Percentiles rank a stretch among this genome's conserved stretches.
These are phyloP conservation scores for Botrytis galanthina DNA, from an alignment of 2,329 filamentous ascomycete genomes.

Conservation along the genomic window DNA sequence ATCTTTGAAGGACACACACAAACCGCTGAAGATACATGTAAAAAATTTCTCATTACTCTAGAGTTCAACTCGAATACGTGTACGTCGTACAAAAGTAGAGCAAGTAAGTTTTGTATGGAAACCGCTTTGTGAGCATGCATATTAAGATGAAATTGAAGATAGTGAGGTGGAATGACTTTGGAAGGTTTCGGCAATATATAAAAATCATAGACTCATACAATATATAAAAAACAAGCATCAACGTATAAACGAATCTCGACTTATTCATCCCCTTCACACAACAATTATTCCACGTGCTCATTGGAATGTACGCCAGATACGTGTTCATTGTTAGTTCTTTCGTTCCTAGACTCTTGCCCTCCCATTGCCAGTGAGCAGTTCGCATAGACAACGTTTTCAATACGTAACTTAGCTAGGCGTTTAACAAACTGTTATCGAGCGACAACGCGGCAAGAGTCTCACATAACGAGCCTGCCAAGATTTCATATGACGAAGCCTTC, in stretches of 20 bases:
- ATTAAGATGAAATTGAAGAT: background rate
- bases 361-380: background rate
- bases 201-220: background rate
- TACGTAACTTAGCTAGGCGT: background rate
- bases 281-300: background rate
- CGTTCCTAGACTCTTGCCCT: background rate
- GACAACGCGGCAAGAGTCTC: background rate
- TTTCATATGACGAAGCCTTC: background rate
- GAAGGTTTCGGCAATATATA: background rate
- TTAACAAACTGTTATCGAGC: background rate
- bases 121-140: background rate
- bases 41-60: background rate
- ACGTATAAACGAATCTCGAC: background rate
- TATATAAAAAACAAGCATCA: background rate
- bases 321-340: background rate
- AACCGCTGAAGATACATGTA: background rate
- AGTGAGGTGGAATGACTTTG: background rate
- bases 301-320: background rate
- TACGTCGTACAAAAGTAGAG: background rate
- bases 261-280: background rate
- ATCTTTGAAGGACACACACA: background rate
- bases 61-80: background rate
- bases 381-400: background rate
- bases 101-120: background rate
- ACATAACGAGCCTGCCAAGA: background rate